phyloP scores from a whole-genome alignment of 495 filamentous ascomycete species.

The Penicillium coffeae region DNA sequence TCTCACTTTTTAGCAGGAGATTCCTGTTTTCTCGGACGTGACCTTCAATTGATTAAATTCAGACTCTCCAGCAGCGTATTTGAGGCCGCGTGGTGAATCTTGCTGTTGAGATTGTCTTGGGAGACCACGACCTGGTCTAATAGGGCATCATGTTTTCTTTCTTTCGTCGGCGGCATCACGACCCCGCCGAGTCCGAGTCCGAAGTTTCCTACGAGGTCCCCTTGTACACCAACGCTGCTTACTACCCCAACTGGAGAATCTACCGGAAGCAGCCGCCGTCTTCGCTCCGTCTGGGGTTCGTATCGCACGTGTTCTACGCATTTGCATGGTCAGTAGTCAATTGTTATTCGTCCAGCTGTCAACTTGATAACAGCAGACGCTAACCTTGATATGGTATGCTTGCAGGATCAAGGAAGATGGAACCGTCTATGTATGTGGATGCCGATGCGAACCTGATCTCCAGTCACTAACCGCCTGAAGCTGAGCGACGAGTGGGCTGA shows the following conservation, averaged over 20 bases:
- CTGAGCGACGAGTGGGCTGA: conserved; percentile 86
- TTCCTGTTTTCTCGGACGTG: no score
- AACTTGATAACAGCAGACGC: conserved; percentile 24
- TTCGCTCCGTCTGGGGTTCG: conserved; percentile 62
- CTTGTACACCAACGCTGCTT: conserved; percentile 67
- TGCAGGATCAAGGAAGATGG: conserved; percentile 72
- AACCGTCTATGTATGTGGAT: conserved; percentile 64
- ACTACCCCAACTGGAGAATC: conserved; percentile 83
- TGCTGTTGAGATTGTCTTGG: no score
- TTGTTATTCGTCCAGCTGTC: conserved; percentile 15
- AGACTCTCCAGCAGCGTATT: no score
- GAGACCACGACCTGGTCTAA: no score
- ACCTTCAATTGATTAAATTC: not conserved
- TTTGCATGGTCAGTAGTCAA: conserved; percentile 61
- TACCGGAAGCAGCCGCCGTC: conserved; percentile 77
- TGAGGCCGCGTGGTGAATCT: no score
- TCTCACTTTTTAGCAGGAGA: not conserved
- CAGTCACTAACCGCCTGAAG: conserved; percentile 36
- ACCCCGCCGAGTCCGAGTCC: conserved; percentile 24
- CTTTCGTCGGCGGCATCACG: conserved; percentile 18
- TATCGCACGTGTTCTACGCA: conserved; percentile 84
- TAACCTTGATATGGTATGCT: conserved; percentile 26
- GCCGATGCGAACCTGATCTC: not conserved
- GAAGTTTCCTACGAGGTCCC: conserved; percentile 36
- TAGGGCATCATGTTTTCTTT: conserved; percentile 30